Base-by-base conservation (phyloP, 306 rosid genomes). In the Prunus mongolica region DNA sequence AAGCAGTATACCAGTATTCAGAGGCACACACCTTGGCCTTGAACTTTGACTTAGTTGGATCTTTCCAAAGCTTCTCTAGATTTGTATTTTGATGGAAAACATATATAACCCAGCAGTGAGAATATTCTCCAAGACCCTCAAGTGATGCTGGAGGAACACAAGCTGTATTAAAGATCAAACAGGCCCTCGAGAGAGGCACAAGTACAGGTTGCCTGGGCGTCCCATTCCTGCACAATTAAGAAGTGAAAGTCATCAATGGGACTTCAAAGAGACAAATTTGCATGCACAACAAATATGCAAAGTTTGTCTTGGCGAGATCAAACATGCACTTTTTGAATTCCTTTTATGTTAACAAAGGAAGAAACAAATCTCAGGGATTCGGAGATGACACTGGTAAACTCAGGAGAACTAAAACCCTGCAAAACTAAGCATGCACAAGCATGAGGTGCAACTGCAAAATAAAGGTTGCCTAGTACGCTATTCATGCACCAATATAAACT, bases 151-250 rank as follows among this genome's bases (percentile, higher is more conserved):
- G 92, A 34, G 97, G 97, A 55, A 95, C 96, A 55, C 90, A 91
- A 60, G 86, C 28, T 38, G 92, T 69, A 81, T 88, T 83, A 71
- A 92, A 95, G 73, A 90, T 81, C 91, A 95, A 80, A 32, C 90
- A 80, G 72, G 98, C 97, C 80, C 93, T 92, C 5, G 97, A 93
- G 81, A 95, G 98, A 47, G 98, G 97, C 45, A 92, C 98, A 68
- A 95, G 83, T 74, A 92, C 89, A 25, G 98, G 97, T 80, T 95
- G 98, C 84, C 98, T 86, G 3, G 98, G 98, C 14, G 98, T 92
- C 46, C 98, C 98, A 72, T 95, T 90, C 88, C 98, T 95, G 77
- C 66, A 76, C 66, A 61, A 79, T 45, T 56, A 30, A 66, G n/a
- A 86, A 62, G 49, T 32, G 70, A 73, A 32, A 3, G 51, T 30